Conservation (phyloP, 2,329 filamentous ascomycete genomes). For the Aspergillus transmontanensis region DNA sequence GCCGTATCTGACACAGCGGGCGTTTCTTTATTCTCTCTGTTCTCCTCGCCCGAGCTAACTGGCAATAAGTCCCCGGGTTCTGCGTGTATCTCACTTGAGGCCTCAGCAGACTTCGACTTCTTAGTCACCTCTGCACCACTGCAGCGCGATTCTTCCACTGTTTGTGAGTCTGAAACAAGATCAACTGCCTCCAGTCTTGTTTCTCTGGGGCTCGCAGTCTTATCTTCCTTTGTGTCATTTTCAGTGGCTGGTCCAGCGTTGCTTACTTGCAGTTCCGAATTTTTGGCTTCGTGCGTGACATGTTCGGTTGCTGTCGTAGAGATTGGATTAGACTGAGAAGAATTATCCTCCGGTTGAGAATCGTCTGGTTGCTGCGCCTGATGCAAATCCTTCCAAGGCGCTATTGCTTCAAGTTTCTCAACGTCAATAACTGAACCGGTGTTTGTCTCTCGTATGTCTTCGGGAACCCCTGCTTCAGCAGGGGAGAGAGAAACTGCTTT, state of each 20-base stretch:
- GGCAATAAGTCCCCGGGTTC: conserved; percentile 11
- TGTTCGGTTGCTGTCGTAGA: not conserved
- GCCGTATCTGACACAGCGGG: conserved; percentile 11
- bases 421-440: not conserved
- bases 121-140: not conserved
- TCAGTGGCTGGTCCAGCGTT: not conserved
- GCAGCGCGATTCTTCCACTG: not conserved
- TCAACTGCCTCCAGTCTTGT: not conserved
- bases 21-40: conserved; percentile 31
- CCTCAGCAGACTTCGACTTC: not conserved
- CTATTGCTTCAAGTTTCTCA: conserved; percentile 10
- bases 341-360: not conserved
- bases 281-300: not conserved
- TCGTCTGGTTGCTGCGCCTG: conserved; percentile 17
- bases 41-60: conserved; percentile 26
- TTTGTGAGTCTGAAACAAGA: not conserved
- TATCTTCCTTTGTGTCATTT: not conserved
- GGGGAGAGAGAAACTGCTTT: conserved; percentile 10
- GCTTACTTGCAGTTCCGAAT: not conserved
- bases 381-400: conserved; percentile 26
- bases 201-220: not conserved
- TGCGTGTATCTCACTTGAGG: not conserved
- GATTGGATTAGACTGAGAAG: not conserved
- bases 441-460: too few species aligned
- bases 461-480: not conserved